These are phyloP conservation scores for Coemansia sp. DNA, from an alignment of 192 early-diverging fungal genomes.

Conservation along the genomic window DNA sequence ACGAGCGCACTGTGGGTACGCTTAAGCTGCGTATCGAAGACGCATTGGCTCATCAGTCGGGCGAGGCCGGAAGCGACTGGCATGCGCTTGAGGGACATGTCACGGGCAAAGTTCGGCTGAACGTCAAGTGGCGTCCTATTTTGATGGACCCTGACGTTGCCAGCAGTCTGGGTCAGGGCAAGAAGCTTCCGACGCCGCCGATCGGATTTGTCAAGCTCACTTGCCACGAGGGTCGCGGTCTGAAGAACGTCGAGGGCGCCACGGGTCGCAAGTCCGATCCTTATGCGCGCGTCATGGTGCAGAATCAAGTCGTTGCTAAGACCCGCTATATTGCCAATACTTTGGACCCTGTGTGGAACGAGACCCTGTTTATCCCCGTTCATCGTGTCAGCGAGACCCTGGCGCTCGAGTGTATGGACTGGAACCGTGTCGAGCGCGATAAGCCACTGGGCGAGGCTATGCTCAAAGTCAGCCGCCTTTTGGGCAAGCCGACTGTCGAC, in stretches of 20 bases:
- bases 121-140: constrained; percentile 80
- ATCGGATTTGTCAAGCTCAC: constrained; percentile 80
- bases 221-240: constrained; percentile 66
- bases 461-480: constrained; percentile 59
- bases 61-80: constrained; percentile 63
- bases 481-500: constrained; percentile 43
- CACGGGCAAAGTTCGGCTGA: constrained; percentile 60
- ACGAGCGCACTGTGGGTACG: constrained; percentile 31
- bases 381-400: constrained; percentile 74
- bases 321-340: constrained; percentile 81
- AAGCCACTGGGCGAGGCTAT: constrained; percentile 75
- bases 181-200: constrained; percentile 56
- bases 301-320: constrained; percentile 62
- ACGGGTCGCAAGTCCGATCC: constrained; percentile 87
- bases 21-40: constrained; percentile 44
- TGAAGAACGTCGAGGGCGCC: constrained; percentile 84
- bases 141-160: constrained; percentile 67
- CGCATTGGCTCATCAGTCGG: constrained; percentile 45
- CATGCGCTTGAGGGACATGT: constrained; percentile 56
- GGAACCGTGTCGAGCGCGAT: constrained; percentile 82
- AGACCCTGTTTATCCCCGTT: constrained; percentile 81
- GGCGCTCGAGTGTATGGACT: constrained; percentile 82
- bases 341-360: constrained; percentile 90
- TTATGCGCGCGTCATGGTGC: constrained; percentile 74
- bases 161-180: constrained; percentile 48